Conservation (phyloP, 352 stramenopile species). For the Globisporangium nunn region DNA sequence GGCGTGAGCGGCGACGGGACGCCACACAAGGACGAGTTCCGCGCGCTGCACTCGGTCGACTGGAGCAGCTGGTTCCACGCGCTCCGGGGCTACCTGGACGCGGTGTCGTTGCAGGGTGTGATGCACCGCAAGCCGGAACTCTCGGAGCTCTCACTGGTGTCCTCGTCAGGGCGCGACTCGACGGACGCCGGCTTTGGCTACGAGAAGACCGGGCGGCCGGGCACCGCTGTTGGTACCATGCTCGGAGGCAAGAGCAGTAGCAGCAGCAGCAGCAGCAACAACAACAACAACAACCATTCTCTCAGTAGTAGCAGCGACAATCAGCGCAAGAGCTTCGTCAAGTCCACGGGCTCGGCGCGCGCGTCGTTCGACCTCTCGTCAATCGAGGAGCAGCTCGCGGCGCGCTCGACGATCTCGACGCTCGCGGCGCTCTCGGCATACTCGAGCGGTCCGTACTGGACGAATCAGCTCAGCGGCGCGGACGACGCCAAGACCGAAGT, state of each 20-base stretch:
- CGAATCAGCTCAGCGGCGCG: background rate
- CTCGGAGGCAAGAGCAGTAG: background rate
- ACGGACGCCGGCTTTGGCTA: background rate
- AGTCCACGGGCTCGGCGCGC: background rate
- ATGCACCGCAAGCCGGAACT: conserved; percentile 34
- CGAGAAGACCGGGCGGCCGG: background rate
- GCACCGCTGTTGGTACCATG: background rate
- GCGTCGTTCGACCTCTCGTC: conserved; percentile 2
- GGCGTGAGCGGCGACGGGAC: conserved; percentile 30
- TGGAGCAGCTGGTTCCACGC: conserved; percentile 45
- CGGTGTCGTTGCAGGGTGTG: conserved; percentile 26
- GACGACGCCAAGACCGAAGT: background rate
- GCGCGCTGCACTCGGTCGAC: conserved; percentile 23
- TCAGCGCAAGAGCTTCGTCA: conserved; percentile 6
- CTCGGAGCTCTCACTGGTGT: conserved; percentile 11
- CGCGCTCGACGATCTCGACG: background rate
- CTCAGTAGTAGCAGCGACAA: too few species aligned
- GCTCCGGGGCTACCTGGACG: conserved; percentile 37
- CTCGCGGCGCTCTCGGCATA: conserved; percentile 4
- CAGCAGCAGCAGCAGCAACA: background rate
- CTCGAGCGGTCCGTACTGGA: conserved; percentile 4
- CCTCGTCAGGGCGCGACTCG: background rate
- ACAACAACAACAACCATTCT: too few species aligned
- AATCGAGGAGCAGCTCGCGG: background rate
- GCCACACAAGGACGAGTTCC: conserved; percentile 43